Conservation (phyloP, 2,329 filamentous ascomycete genomes). For the Monilinia fructigena region DNA sequence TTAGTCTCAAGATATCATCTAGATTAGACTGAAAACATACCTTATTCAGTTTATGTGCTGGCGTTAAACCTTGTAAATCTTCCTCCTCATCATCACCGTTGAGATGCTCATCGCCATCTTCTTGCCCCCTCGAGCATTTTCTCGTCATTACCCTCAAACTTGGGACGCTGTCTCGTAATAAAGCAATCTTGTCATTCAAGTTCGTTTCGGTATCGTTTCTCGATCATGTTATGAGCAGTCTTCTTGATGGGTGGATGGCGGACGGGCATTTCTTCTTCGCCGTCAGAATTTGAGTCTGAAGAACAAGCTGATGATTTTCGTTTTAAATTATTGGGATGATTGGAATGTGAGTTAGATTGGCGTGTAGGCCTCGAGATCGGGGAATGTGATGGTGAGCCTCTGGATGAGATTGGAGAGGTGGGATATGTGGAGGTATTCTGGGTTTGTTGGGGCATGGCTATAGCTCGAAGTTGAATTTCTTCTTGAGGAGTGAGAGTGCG, state of each 20-base stretch:
- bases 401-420: conserved; percentile 50
- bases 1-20: conserved; percentile 7
- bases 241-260: conserved; percentile 59
- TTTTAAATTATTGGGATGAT: conserved; percentile 52
- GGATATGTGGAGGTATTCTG: conserved; percentile 36
- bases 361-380: conserved; percentile 51
- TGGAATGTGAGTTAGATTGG: conserved; percentile 39
- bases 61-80: conserved; percentile 57
- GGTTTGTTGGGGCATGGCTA: conserved; percentile 60
- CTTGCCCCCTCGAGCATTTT: conserved; percentile 53
- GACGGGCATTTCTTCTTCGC: conserved; percentile 53
- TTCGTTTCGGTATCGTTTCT: conserved; percentile 84
- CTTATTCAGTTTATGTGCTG: conserved; percentile 70
- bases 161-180: conserved; percentile 71
- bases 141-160: conserved; percentile 57
- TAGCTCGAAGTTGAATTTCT: conserved; percentile 51
- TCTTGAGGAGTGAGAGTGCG: conserved; percentile 31
- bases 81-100: conserved; percentile 46
- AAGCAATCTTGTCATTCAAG: conserved; percentile 78
- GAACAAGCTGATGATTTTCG: conserved; percentile 22
- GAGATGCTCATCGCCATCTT: conserved; percentile 37
- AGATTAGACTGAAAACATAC: conserved; percentile 36
- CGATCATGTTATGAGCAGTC: conserved; percentile 81
- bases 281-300: conserved; percentile 35
- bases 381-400: conserved; percentile 36